Conservation (phyloP, 1,139 yeast genomes). For the Lodderomyces elongisporus region DNA sequence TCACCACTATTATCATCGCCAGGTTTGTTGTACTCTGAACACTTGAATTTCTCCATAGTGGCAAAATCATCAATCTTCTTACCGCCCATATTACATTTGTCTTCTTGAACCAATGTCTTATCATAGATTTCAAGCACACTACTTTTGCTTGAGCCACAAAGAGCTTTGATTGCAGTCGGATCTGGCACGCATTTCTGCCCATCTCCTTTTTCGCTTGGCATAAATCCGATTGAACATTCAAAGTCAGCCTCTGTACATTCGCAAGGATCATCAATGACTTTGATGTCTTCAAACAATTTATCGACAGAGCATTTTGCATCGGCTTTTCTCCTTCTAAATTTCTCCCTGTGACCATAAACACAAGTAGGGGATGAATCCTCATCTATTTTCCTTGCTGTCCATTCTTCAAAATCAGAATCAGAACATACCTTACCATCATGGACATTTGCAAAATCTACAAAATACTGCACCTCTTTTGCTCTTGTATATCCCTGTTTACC, state of each 20-base stretch:
- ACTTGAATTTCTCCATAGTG: constrained; percentile 22
- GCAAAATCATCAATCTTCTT: constrained; percentile 24
- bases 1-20: constrained; percentile 26
- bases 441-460: constrained; percentile 61
- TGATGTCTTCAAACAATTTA: constrained; percentile 54
- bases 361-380: constrained; percentile 52
- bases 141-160: constrained; percentile 22
- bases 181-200: constrained; percentile 54
- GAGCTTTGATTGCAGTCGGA: constrained; percentile 20
- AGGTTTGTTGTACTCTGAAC: constrained; percentile 24
- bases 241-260: constrained; percentile 61
- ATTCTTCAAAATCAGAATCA: constrained; percentile 59
- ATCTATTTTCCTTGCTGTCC: constrained; percentile 49
- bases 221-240: constrained; percentile 68
- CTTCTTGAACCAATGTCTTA: constrained; percentile 45
- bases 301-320: constrained; percentile 67
- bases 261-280: constrained; percentile 55
- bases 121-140: constrained; percentile 29
- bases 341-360: constrained; percentile 69
- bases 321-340: constrained; percentile 62
- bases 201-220: constrained; percentile 26
- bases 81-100: constrained; percentile 37
- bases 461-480: constrained; percentile 18
- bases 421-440: constrained; percentile 50
- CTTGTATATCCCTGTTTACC: not conserved